These are phyloP conservation scores for Bryoerythrophyllum caledonicum DNA, from an alignment of 225 moss, liverwort and hornwort species.

Conservation along the genomic window DNA sequence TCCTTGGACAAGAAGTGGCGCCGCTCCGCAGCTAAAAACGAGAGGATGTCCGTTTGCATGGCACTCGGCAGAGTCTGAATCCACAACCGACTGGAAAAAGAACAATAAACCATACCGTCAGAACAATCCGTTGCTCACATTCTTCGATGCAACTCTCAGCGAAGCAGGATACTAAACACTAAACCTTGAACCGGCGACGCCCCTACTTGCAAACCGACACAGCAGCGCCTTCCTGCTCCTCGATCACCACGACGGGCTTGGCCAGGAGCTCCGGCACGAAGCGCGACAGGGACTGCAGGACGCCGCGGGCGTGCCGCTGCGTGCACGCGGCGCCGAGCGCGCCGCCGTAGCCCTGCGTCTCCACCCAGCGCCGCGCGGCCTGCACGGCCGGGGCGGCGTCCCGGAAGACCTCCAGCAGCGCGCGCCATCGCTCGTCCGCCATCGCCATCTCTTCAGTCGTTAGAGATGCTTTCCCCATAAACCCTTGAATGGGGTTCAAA, in stretches of 20 bases:
- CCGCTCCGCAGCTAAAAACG: constrained; percentile 61
- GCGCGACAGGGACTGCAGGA: constrained; percentile 57
- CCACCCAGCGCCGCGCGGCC: constrained; percentile 68
- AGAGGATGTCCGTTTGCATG: constrained; percentile 63
- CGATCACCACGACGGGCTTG: constrained; percentile 65
- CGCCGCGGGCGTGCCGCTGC: constrained; percentile 42
- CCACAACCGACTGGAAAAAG: constrained; percentile 66
- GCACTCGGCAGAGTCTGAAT: constrained; percentile 71
- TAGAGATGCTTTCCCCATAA: neutral
- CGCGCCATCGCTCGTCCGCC: constrained; percentile 46
- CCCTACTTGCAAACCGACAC: constrained; percentile 70
- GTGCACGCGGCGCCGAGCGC: constrained; percentile 35
- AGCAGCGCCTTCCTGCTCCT: too few species aligned
- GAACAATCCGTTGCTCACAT: too few species aligned
- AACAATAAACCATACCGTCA: neutral
- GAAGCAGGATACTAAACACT: too few species aligned
- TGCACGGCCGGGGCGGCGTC: constrained; percentile 56
- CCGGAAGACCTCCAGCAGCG: constrained; percentile 54
- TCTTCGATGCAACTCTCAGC: too few species aligned
- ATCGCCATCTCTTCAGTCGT: neutral
- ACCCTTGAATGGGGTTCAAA: neutral
- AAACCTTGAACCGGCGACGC: neutral
- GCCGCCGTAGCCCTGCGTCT: constrained; percentile 64
- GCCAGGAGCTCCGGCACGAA: constrained; percentile 75
- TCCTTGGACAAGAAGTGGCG: constrained; percentile 61